Base-by-base conservation (phyloP, 331 rosid genomes). In the Quercus tomentella region DNA sequence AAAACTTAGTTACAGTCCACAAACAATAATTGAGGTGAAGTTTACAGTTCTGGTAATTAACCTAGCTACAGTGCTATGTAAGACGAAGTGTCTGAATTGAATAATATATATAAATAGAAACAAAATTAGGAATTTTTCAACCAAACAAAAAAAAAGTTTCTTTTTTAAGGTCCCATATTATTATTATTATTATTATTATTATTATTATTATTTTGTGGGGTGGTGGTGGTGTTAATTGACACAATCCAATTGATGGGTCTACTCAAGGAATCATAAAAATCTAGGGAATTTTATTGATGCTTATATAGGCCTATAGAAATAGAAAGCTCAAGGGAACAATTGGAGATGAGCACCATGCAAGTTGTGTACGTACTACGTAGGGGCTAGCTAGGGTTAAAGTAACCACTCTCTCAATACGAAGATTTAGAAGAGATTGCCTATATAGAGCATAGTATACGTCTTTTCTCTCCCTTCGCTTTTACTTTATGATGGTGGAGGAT, bases 21-120 rank as follows among this genome's bases (percentile, higher is more conserved):
- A 82, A 30, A 79, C 85, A 82, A 85, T 89, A 80, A 85, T 81
- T 79, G 88, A 81, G 83, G 62, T 75, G 54, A 75, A 66, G 3
- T 26, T 69, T 77, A 4, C 76, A 18, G 66, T 23, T 63, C 22
- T 22, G 67, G 73, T 43, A 78, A 68, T 54, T 37, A 37, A 41
- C 45, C 45, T 41, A 41, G 12, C 55, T 33, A 4, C 8, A 1
- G 30, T 62, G 66, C 21, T 6, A 56, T n/a, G 25, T 56, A 56
- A 17, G 66, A 9, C 30, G 26, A 23, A 58, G 26, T 2, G 5
- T 58, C 22, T 66, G 31, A 60, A 11, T 23, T 60, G 21, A 25
- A 7, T 23, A 0, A 49, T 45, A 49, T 49, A 12, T 49, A 49
- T 45, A 49, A 49, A 49, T 14, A 49, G 54, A 49, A 49, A 49